phyloP scores from a whole-genome alignment of 164 flowering plant genomes.

The Sedum album region DNA sequence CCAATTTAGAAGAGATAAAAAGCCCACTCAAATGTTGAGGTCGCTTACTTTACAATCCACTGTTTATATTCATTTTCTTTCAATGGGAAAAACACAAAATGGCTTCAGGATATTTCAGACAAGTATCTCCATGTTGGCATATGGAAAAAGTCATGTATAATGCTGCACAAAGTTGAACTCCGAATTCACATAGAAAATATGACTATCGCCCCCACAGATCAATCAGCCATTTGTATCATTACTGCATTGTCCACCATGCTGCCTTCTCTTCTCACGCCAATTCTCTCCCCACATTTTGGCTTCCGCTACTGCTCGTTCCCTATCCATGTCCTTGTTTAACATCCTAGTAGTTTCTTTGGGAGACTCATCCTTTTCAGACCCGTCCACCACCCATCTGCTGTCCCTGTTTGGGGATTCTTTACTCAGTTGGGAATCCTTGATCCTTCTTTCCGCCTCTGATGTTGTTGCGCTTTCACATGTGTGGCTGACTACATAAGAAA shows the following conservation, averaged over 20 bases:
- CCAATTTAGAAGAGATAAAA: too few species aligned
- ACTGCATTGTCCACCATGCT: slow-evolving; percentile 3
- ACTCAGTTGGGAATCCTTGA: slow-evolving; percentile 29
- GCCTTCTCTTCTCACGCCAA: slow-evolving; percentile 24
- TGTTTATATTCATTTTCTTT: too few species aligned
- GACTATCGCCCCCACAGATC: neutral
- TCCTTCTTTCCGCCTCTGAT: slow-evolving; percentile 27
- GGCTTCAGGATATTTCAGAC: too few species aligned
- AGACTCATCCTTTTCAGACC: slow-evolving; percentile 66
- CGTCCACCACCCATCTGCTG: slow-evolving; percentile 54
- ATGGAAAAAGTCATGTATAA: too few species aligned
- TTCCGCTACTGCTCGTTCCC: slow-evolving; percentile 41
- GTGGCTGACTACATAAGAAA: slow-evolving; percentile 51
- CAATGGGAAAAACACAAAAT: too few species aligned
- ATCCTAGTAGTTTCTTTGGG: slow-evolving; percentile 22
- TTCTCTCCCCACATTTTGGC: slow-evolving; percentile 45
- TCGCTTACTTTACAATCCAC: too few species aligned
- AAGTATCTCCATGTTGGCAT: too few species aligned
- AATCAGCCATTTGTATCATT: slow-evolving; percentile 5
- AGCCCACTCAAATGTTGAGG: too few species aligned
- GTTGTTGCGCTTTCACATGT: slow-evolving; percentile 31
- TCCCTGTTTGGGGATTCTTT: slow-evolving; percentile 40
- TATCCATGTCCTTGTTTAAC: slow-evolving; percentile 17
- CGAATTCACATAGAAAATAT: too few species aligned
- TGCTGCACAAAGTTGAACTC: too few species aligned